Base-by-base conservation (phyloP, 805 yeast species). In the Yamadazyma kitorensis region DNA sequence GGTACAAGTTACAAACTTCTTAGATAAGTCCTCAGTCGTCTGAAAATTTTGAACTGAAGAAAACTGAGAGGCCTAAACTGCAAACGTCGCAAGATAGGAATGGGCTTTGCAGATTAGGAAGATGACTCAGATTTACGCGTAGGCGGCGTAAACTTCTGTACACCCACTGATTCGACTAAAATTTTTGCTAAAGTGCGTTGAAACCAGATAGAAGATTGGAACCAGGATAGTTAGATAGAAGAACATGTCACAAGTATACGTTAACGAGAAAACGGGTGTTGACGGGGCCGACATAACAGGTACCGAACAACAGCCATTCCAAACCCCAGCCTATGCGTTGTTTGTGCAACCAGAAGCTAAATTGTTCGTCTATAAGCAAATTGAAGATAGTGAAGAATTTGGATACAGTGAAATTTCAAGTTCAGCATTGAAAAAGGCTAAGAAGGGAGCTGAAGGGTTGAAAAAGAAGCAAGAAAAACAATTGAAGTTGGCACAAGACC, bases 401-500 rank as follows among this genome's bases (percentile, higher is more conserved):
- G 79, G 63, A 19, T 91, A 75, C 56, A 75, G 68, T 47, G 91
- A 83, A 51, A 89, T 94, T 55, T 71, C 88, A 12, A 87, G 96
- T 4, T 80, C 94, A 34, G 97, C 96, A 5, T 67, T 91, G 56
- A 93, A 93, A 69, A 93, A 91, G 67, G 97, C 98, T 50, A 86
- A 86, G 63, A 93, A 93, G 61, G 97, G 96, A 40, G 93, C 84
- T 37, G 97, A 89, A 21, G 91, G 95, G 4, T 68, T 93, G 44
- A 86, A 78, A 64, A 91, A 89, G 69, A 84, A 81, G 61, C 75
- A 70, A 33, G 87, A 80, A 43, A 83, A 82, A 66, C 77, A 76
- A 29, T 71, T 78, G 49, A 72, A 73, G 52, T 54, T 72, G 46
- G 78, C 73, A 23, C 80, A 78, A 47, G 77, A 76, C 51, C 82